Base-by-base conservation (phyloP, 768 basidiomycete genomes). In the Tephrocybe sp. region DNA sequence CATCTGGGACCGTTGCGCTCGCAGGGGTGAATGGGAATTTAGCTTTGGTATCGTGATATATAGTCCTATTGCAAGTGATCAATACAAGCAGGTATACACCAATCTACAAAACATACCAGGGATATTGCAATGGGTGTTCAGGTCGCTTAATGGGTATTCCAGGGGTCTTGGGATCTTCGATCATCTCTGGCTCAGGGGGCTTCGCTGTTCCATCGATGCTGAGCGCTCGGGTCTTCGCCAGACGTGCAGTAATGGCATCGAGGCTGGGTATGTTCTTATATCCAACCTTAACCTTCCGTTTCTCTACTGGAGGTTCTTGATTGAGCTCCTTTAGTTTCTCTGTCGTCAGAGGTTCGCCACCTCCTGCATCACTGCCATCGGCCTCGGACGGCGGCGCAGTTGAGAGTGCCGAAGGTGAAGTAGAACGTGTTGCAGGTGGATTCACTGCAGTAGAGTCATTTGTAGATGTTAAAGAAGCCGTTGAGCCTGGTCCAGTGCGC, bases 261-360 rank as follows among this genome's bases (percentile, higher is more conserved):
- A 93, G 79, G 55, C 80, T 83, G 12, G 91, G 91, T 39, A 92
- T 87, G 62, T 91, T 92, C 83, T 91, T 92, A 70, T 90, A 92
- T 19, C 90, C 90, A n/a, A 75, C 70, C 60, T 73, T 74, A 55
- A 63, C 62, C 52, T 67, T 69, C 55, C 74, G 55, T 47, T 62
- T 50, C 17, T 68, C 62, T 10, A 61, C 49, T 0, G 58, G 36
- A 13, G 71, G 78, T 65, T 85, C 83, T 56, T 80, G 72, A 56
- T 87, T 78, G 9, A 83, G 76, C 65, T 82, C 76, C 51, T 84
- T 80, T 31, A 90, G 72, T 45, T 75, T 80, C 61, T 90, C 88
- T 3, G 73, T 68, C 2, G 87, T 90, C 52, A 89, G 71, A 4
- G 79, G 73, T 12, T 84, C 81, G 4, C 48, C 48, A 17, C 79